Evolutionary conservation across 495 filamentous ascomycete genomes (phyloP).

Genomic region (Hypoxylon crocopeplum): DNA sequence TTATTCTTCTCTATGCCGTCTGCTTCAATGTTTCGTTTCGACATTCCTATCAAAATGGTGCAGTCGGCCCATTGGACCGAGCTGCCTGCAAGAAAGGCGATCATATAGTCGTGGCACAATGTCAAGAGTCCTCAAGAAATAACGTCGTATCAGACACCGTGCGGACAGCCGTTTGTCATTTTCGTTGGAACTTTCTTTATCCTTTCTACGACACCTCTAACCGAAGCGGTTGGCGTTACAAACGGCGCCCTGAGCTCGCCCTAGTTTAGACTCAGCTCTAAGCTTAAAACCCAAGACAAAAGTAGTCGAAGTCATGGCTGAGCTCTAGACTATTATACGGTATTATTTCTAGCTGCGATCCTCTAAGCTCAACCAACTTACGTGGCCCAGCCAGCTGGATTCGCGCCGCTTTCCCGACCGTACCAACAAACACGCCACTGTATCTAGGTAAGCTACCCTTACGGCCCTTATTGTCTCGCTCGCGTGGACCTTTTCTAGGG

Average conservation of each 20-base stretch:
- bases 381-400: constrained; percentile 14
- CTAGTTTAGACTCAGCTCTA: not conserved
- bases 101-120: constrained; percentile 31
- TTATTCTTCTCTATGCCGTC: not conserved
- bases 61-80: constrained; percentile 10
- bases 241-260: not conserved
- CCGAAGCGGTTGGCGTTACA: not conserved
- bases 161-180: constrained; percentile 8
- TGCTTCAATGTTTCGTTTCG: constrained; percentile 7
- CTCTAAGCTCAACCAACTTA: not conserved
- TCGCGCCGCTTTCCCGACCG: constrained; percentile 18
- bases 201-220: not conserved
- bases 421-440: not conserved
- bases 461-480: not conserved
- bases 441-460: constrained; percentile 1
- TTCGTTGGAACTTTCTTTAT: constrained; percentile 3
- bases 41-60: constrained; percentile 6
- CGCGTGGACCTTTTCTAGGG: constrained; percentile 5
- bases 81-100: constrained; percentile 19
- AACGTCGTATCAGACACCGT: constrained; percentile 13
- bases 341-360: too few relatives aligned
- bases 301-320: too few relatives aligned
- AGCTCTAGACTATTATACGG: too few relatives aligned
- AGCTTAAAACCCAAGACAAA: constrained; percentile 5
- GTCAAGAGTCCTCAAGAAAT: not conserved